A percentile compares a stretch with the other conserved stretches of the same genome.
Conservation (phyloP, 805 yeast species). For the Ogataea polymorpha region DNA sequence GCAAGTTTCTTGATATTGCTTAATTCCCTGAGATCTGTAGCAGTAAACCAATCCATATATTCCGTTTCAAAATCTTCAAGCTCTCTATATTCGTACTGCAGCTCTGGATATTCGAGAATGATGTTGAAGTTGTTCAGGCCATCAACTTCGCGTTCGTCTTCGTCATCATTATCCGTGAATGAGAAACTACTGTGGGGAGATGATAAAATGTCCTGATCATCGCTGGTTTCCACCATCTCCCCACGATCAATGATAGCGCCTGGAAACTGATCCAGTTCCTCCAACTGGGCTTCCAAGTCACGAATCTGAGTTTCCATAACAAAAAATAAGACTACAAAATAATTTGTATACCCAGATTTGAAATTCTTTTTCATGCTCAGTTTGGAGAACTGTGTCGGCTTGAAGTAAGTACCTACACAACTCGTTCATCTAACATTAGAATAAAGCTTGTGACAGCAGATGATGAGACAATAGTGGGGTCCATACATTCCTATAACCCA, state of each 20-base stretch:
- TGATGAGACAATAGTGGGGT: slow-evolving; percentile 58
- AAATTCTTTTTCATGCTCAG: slow-evolving; percentile 21
- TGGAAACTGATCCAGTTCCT: slow-evolving; percentile 25
- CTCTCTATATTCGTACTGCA: slow-evolving; percentile 43
- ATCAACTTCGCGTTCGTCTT: slow-evolving; percentile 31
- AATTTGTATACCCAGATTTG: not conserved
- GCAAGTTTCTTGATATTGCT: slow-evolving; percentile 10
- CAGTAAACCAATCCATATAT: slow-evolving; percentile 37
- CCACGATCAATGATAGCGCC: slow-evolving; percentile 31
- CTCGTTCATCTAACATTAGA: slow-evolving; percentile 28
- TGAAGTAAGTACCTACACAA: slow-evolving; percentile 28
- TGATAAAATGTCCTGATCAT: slow-evolving; percentile 28
- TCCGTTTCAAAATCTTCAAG: slow-evolving; percentile 38
- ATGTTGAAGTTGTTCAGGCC: slow-evolving; percentile 34
- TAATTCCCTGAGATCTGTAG: slow-evolving; percentile 29
- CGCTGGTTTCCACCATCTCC: slow-evolving; percentile 31
- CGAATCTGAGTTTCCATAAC: slow-evolving; percentile 8
- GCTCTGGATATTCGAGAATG: slow-evolving; percentile 37
- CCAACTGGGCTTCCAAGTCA: slow-evolving; percentile 15
- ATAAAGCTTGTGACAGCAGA: slow-evolving; percentile 60
- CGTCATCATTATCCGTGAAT: slow-evolving; percentile 22
- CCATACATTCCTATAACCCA: slow-evolving; percentile 58
- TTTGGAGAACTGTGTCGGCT: slow-evolving; percentile 33
- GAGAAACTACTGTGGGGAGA: slow-evolving; percentile 32
- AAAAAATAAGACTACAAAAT: slow-evolving; percentile 1